A percentile compares a stretch with the other conserved stretches of the same genome.
Evolutionary conservation across 192 early-diverging fungal genomes (phyloP).

Genomic region (Dissophora globulifera): DNA sequence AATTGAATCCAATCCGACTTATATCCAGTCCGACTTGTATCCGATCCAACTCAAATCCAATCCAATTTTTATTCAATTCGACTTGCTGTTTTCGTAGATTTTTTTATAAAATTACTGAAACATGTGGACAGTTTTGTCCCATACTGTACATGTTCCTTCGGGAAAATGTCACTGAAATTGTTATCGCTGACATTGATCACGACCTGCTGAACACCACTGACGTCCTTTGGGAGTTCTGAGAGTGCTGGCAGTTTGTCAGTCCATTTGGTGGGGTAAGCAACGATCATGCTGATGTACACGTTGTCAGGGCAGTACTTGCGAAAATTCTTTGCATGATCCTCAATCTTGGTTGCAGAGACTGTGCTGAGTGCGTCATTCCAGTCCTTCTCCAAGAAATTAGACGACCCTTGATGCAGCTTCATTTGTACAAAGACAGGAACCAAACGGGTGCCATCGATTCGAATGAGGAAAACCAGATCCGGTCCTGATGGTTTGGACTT

Average conservation of each 20-base stretch:
- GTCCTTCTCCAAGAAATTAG: slow-evolving; percentile 14
- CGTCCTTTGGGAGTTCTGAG: not conserved
- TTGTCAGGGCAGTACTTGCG: slow-evolving; percentile 17
- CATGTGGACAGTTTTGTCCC: no score
- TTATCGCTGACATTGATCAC: slow-evolving; percentile 21
- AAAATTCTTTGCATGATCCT: slow-evolving; percentile 10
- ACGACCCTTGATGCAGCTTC: slow-evolving; percentile 20
- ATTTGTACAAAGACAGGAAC: slow-evolving; percentile 24
- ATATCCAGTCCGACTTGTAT: no score
- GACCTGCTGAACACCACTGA: slow-evolving; percentile 12
- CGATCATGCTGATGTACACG: slow-evolving; percentile 14
- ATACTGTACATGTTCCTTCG: no score
- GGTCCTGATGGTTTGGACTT: slow-evolving; percentile 21
- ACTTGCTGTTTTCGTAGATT: no score
- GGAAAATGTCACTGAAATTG: slow-evolving; percentile 15
- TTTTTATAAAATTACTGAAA: no score
- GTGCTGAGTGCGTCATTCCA: slow-evolving; percentile 16
- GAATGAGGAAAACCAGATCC: slow-evolving; percentile 21
- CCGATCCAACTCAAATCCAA: no score
- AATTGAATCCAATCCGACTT: no score
- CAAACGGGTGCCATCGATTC: not conserved
- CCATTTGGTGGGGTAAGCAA: slow-evolving; percentile 16
- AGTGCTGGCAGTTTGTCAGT: not conserved
- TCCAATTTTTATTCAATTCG: no score
- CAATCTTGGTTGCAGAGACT: slow-evolving; percentile 9